Conservation (phyloP, 768 basidiomycete genomes). For the Calvatia gigantea region DNA sequence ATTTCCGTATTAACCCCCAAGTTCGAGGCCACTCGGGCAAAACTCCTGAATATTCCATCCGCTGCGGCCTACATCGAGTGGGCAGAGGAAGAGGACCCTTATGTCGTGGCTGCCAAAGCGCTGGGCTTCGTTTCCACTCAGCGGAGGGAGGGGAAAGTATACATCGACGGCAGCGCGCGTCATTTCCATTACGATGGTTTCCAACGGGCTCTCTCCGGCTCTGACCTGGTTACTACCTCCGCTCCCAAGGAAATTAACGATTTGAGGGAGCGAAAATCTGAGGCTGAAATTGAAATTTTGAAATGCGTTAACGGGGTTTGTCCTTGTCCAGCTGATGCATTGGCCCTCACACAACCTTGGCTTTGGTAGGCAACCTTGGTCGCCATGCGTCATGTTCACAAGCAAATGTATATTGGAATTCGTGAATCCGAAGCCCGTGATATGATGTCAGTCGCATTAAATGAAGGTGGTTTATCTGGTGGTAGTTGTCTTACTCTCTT, state of each 20-base stretch:
- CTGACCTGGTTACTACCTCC: constrained; percentile 31
- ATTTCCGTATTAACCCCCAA: constrained; percentile 68
- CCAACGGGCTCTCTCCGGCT: constrained; percentile 34
- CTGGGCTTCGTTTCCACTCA: constrained; percentile 15
- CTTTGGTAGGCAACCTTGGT: constrained; percentile 65
- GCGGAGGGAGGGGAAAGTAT: constrained; percentile 37
- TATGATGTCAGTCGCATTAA: constrained; percentile 56
- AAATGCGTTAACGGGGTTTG: constrained; percentile 77
- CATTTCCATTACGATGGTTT: constrained; percentile 68
- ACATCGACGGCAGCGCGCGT: constrained; percentile 58
- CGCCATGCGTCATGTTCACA: constrained; percentile 63
- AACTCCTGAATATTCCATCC: constrained; percentile 50
- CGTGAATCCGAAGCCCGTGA: constrained; percentile 64
- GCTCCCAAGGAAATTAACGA: constrained; percentile 54
- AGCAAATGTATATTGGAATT: constrained; percentile 65
- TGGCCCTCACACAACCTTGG: not conserved
- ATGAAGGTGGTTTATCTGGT: constrained; percentile 53
- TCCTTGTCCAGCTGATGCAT: not conserved
- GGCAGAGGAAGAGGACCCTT: constrained; percentile 71
- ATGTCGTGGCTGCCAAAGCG: constrained; percentile 38
- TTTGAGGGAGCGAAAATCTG: constrained; percentile 73
- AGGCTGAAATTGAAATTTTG: constrained; percentile 65
- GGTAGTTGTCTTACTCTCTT: constrained; percentile 70
- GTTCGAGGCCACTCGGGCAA: constrained; percentile 75
- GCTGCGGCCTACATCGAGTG: constrained; percentile 46